A percentile compares a stretch with the other conserved stretches of the same genome.
phyloP scores from a whole-genome alignment of 1,284 basidiomycete genomes.

The Rhodotorula glutinis region DNA sequence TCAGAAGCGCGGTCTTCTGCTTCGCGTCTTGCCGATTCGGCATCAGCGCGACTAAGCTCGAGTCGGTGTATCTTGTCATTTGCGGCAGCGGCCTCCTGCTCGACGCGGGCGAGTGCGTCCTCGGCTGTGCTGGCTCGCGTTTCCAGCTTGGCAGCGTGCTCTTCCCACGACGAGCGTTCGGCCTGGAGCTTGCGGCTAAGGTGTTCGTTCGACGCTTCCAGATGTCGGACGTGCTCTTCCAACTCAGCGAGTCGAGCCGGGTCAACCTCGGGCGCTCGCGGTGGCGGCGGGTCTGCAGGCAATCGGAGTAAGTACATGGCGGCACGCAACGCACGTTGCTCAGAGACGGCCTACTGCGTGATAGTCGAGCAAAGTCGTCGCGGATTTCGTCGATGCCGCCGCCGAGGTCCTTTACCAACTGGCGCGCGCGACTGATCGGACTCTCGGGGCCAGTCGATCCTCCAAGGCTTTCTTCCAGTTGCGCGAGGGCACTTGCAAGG shows the following conservation, averaged over 20 bases:
- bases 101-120: neutral
- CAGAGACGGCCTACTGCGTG: constrained; percentile 47
- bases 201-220: constrained; percentile 69
- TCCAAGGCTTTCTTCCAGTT: constrained; percentile 5
- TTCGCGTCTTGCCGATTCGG: neutral
- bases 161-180: constrained; percentile 36
- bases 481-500: neutral
- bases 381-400: constrained; percentile 64
- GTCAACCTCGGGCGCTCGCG: constrained; percentile 40
- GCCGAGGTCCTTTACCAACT: constrained; percentile 58
- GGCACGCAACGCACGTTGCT: no score
- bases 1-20: neutral
- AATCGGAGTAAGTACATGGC: neutral
- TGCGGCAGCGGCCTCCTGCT: neutral
- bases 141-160: constrained; percentile 35
- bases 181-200: constrained; percentile 61
- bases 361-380: constrained; percentile 63
- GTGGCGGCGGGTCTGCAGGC: constrained; percentile 6
- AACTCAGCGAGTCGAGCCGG: constrained; percentile 59
- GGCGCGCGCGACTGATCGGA: constrained; percentile 14
- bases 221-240: constrained; percentile 65
- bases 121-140: constrained; percentile 12
- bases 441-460: neutral
- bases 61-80: constrained; percentile 1
- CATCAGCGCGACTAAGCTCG: neutral